Conservation (phyloP, 345 rosid genomes). For the Acer campestre region DNA sequence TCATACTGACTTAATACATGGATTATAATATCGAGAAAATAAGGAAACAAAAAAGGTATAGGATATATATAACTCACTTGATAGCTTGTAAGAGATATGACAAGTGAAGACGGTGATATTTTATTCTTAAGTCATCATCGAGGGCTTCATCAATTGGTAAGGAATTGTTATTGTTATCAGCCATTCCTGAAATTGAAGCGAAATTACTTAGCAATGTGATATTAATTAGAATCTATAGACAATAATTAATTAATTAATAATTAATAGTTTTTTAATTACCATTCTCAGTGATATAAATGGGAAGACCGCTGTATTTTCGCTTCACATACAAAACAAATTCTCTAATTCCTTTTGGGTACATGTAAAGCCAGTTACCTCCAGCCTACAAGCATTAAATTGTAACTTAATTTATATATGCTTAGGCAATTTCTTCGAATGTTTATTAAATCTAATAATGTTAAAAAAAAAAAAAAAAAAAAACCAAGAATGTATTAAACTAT, state of each 20-base stretch:
- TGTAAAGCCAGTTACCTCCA: slow-evolving; percentile 32
- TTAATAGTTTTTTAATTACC: slow-evolving; percentile 30
- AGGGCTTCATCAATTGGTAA: slow-evolving; percentile 32
- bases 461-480: neutral
- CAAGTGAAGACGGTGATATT: slow-evolving; percentile 38
- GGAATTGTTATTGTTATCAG: slow-evolving; percentile 36
- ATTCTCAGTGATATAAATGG: slow-evolving; percentile 48
- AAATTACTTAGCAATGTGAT: neutral
- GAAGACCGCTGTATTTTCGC: slow-evolving; percentile 29
- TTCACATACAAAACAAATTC: slow-evolving; percentile 25
- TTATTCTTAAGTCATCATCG: slow-evolving; percentile 42
- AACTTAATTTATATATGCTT: neutral
- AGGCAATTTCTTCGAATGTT: too few species aligned
- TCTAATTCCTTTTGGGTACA: slow-evolving; percentile 40
- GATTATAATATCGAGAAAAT: too few species aligned
- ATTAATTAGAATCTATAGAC: neutral
- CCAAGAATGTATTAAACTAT: neutral
- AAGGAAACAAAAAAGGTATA: too few species aligned
- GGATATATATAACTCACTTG: slow-evolving; percentile 30
- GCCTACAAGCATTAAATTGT: slow-evolving; percentile 31
- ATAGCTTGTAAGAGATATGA: slow-evolving; percentile 35
- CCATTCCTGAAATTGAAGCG: slow-evolving; percentile 27
- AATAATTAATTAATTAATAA: neutral
- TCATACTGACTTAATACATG: too few species aligned
- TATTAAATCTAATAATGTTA: too few species aligned